phyloP scores from a whole-genome alignment of 805 yeast genomes.

The Lachancea quebecensis region DNA sequence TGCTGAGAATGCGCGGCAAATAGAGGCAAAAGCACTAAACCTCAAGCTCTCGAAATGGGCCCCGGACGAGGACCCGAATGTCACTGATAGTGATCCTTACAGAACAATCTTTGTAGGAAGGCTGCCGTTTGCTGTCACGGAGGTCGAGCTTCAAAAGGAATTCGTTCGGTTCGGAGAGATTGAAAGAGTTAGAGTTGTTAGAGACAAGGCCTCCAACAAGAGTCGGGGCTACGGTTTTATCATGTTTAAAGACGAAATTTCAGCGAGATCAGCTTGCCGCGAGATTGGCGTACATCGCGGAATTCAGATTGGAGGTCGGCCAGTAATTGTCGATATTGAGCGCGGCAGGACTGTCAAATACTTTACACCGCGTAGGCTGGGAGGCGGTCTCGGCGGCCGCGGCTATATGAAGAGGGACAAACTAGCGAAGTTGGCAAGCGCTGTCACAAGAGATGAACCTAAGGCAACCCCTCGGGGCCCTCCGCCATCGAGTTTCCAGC shows the following conservation, averaged over 20 bases:
- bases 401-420: constrained; percentile 41
- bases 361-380: constrained; percentile 71
- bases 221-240: constrained; percentile 83
- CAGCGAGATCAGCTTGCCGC: constrained; percentile 55
- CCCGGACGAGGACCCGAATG: constrained; percentile 50
- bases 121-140: constrained; percentile 55
- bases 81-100: constrained; percentile 61
- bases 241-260: constrained; percentile 53
- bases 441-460: not conserved
- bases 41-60: constrained; percentile 40
- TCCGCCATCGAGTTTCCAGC: not conserved
- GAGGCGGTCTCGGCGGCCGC: constrained; percentile 92
- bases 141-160: constrained; percentile 56
- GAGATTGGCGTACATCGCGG: constrained; percentile 45
- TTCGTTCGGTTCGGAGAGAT: constrained; percentile 66
- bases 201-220: constrained; percentile 44
- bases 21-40: constrained; percentile 30
- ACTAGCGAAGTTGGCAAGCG: constrained; percentile 2
- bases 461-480: not conserved
- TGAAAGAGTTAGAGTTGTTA: constrained; percentile 52
- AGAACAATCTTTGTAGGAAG: constrained; percentile 74
- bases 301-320: constrained; percentile 43
- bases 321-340: constrained; percentile 64
- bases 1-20: constrained; percentile 11
- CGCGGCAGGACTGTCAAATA: constrained; percentile 57